phyloP scores from a whole-genome alignment of 768 basidiomycete species.

The Tricholoma furcatifolium region DNA sequence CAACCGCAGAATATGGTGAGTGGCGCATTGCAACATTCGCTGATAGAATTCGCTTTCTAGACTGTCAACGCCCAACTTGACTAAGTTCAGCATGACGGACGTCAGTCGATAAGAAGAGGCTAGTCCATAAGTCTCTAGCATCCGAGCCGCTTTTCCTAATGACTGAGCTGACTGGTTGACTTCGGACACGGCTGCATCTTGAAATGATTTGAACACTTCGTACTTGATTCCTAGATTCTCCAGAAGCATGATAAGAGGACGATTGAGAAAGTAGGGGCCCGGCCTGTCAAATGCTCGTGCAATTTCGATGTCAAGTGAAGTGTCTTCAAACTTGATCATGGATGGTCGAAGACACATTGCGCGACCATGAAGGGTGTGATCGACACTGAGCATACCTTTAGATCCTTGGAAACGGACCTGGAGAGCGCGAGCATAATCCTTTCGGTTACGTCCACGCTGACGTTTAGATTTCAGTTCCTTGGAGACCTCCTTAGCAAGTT shows the following conservation, averaged over 20 bases:
- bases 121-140: constrained; percentile 58
- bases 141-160: constrained; percentile 40
- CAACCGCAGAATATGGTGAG: constrained; percentile 63
- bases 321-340: constrained; percentile 68
- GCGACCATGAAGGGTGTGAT: constrained; percentile 49
- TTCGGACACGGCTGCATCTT: constrained; percentile 50
- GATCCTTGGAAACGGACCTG: constrained; percentile 65
- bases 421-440: constrained; percentile 45
- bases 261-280: constrained; percentile 54
- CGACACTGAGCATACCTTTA: constrained; percentile 64
- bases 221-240: constrained; percentile 59
- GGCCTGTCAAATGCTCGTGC: constrained; percentile 64
- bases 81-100: constrained; percentile 48
- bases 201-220: constrained; percentile 50
- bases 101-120: constrained; percentile 56
- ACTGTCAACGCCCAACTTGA: constrained; percentile 43
- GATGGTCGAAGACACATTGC: constrained; percentile 52
- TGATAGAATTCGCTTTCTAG: constrained; percentile 46
- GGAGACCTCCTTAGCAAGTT: constrained; percentile 52
- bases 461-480: constrained; percentile 37
- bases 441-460: constrained; percentile 28
- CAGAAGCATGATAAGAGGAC: constrained; percentile 66
- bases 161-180: constrained; percentile 41
- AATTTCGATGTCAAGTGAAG: constrained; percentile 54
- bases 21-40: constrained; percentile 50